Base-by-base conservation (phyloP, 2,329 filamentous ascomycete genomes). In the Hypoxylon sp. region DNA sequence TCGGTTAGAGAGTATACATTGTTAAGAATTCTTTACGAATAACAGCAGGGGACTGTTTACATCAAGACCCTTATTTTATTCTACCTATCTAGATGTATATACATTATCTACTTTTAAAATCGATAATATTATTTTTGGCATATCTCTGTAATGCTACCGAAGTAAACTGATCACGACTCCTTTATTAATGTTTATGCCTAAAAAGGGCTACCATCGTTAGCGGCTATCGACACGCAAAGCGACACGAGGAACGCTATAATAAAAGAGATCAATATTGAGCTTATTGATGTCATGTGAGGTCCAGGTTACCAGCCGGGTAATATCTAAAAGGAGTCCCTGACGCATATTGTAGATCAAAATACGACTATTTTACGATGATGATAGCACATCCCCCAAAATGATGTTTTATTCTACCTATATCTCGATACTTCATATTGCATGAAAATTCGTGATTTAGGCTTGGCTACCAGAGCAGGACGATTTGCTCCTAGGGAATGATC, bases 311-410 rank as follows among this genome's bases (percentile, higher is more conserved):
- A 62, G 29, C 33, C 52, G 47, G 51, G 11, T 47, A 69, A 53
- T 31, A 19, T 35, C 55, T 39, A 42, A 63, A 57, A 59, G 9
- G 47, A 29, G 31, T n/a, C 29, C 44, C 63, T 51, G 47, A 44
- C 24, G 39, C 31, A 52, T n/a, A 5, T 11, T 69, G 62, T 51
- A 63, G 62, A 69, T 69, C 55, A n/a, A 48, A 61, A 67, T 59
- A 60, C 17, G 50, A 60, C 51, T 59, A 60, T 66, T 59, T 59
- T 29, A 24, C 52, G 24, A 55, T 62, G 52, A 51, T 44, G 31
- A 67, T 61, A 51, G 19, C 52, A 53, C 46, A 54, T 53, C 44
- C 59, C 47, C 29, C 17, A 50, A 51, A 60, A 52, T 19, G 55
- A 44, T 50, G 59, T 31, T 61, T 31, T 19, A 14, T 14, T 31